Evolutionary conservation across 2,329 filamentous ascomycete species (phyloP).

Genomic region (Aspergillus bombycis): DNA sequence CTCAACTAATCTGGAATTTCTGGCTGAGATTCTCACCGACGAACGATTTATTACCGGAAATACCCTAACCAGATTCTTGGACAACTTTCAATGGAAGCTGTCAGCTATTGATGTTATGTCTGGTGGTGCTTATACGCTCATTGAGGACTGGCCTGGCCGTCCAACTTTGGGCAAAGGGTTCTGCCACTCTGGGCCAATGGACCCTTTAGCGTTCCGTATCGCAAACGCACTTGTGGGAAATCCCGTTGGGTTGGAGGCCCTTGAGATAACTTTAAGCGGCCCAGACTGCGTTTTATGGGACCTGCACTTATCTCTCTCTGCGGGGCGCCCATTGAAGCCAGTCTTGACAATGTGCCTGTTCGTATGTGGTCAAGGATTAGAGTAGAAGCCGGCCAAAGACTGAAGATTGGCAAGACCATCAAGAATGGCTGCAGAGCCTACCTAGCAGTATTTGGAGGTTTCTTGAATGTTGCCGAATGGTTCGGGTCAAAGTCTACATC

Average conservation of each 20-base stretch:
- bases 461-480: slow-evolving; percentile 58
- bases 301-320: slow-evolving; percentile 60
- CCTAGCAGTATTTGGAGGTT: slow-evolving; percentile 60
- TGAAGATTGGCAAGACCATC: slow-evolving; percentile 59
- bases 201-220: slow-evolving; percentile 59
- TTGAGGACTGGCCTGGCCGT: slow-evolving; percentile 64
- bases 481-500: slow-evolving; percentile 64
- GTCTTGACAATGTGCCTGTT: slow-evolving; percentile 52
- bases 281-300: slow-evolving; percentile 59
- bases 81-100: slow-evolving; percentile 54
- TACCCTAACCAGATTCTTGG: slow-evolving; percentile 61
- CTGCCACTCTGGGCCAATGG: slow-evolving; percentile 64
- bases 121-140: slow-evolving; percentile 59
- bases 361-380: slow-evolving; percentile 61
- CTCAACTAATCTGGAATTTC: slow-evolving; percentile 61
- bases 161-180: slow-evolving; percentile 61
- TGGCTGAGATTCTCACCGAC: slow-evolving; percentile 54
- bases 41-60: slow-evolving; percentile 51
- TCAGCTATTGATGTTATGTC: slow-evolving; percentile 60
- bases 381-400: slow-evolving; percentile 54
- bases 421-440: slow-evolving; percentile 61
- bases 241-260: slow-evolving; percentile 51
- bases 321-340: slow-evolving; percentile 57
- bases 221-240: slow-evolving; percentile 66
- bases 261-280: slow-evolving; percentile 65